Evolutionary conservation across 2,329 filamentous ascomycete species (phyloP).

Genomic region (Colletotrichum sp.): DNA sequence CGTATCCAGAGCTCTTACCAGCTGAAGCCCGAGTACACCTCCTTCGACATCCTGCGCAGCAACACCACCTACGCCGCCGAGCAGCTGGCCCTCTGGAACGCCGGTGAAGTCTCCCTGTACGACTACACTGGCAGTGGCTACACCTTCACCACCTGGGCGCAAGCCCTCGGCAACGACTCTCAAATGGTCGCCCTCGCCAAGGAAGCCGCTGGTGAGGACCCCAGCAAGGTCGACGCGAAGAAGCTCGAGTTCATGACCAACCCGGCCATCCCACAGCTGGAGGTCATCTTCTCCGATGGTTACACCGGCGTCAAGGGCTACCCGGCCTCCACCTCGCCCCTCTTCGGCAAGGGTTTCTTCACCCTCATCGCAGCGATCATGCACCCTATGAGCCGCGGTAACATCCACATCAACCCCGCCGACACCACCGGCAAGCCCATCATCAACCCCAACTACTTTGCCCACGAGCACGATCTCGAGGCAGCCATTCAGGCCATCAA

Average conservation of each 20-base stretch:
- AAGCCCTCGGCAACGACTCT: conserved; percentile 36
- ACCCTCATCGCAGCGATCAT: conserved; percentile 31
- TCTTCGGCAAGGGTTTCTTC: conserved; percentile 34
- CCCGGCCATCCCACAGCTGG: conserved; percentile 41
- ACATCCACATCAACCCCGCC: conserved; percentile 38
- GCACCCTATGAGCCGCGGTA: conserved; percentile 35
- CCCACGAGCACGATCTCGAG: conserved; percentile 23
- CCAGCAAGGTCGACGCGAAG: conserved; percentile 37
- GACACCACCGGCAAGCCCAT: conserved; percentile 33
- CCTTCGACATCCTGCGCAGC: conserved; percentile 33
- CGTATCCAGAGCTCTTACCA: conserved; percentile 38
- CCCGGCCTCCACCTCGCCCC: conserved; percentile 27
- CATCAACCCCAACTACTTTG: conserved; percentile 37
- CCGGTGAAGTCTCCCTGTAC: conserved; percentile 36
- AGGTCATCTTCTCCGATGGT: conserved; percentile 49
- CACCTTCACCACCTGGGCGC: conserved; percentile 46
- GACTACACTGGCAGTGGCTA: conserved; percentile 45
- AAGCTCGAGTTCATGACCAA: conserved; percentile 45
- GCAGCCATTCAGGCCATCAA: conserved; percentile 36
- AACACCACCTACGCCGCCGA: conserved; percentile 39
- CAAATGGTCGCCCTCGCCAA: conserved; percentile 36
- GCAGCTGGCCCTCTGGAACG: conserved; percentile 41
- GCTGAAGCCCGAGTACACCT: conserved; percentile 33
- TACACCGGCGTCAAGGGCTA: conserved; percentile 46
- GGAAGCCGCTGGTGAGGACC: conserved; percentile 29